A percentile compares a stretch with the other conserved stretches of the same genome.
Evolutionary conservation across 2,329 filamentous ascomycete genomes (phyloP).

Genomic region (Colletotrichum aenigma): DNA sequence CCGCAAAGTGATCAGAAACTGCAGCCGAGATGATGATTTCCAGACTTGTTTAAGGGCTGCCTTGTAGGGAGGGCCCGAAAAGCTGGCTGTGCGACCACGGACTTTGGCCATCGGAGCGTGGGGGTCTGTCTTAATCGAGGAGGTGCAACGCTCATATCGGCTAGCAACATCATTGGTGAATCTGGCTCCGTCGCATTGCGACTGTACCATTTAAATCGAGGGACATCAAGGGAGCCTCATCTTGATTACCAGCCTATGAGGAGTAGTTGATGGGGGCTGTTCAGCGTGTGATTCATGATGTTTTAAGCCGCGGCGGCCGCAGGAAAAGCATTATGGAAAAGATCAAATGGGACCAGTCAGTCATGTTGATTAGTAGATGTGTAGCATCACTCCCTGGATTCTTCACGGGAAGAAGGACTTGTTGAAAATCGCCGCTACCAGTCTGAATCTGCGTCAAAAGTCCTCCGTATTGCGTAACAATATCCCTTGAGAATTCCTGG

Average conservation of each 20-base stretch:
- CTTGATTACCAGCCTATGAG: neutral
- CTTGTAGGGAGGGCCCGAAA: neutral
- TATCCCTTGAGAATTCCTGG: neutral
- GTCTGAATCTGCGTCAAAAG: neutral
- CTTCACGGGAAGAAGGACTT: neutral
- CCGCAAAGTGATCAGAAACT: neutral
- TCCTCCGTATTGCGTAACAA: neutral
- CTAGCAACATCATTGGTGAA: neutral
- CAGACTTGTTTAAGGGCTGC: neutral
- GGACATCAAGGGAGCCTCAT: neutral
- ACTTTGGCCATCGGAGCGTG: neutral
- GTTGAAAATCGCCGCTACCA: neutral
- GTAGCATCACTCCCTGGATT: neutral
- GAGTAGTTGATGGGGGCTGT: neutral
- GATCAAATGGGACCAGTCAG: neutral
- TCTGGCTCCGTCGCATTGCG: neutral
- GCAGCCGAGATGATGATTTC: neutral
- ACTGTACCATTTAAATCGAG: neutral
- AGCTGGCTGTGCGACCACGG: neutral
- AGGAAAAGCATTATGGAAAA: neutral
- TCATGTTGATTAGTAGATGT: neutral
- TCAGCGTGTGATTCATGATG: neutral
- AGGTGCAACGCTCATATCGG: neutral
- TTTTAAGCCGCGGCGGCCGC: neutral
- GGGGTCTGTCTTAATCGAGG: neutral